Evolutionary conservation across 768 basidiomycete genomes (phyloP), one percentile per base, ranked within the genome.

Genomic region (Mycena pura): DNA sequence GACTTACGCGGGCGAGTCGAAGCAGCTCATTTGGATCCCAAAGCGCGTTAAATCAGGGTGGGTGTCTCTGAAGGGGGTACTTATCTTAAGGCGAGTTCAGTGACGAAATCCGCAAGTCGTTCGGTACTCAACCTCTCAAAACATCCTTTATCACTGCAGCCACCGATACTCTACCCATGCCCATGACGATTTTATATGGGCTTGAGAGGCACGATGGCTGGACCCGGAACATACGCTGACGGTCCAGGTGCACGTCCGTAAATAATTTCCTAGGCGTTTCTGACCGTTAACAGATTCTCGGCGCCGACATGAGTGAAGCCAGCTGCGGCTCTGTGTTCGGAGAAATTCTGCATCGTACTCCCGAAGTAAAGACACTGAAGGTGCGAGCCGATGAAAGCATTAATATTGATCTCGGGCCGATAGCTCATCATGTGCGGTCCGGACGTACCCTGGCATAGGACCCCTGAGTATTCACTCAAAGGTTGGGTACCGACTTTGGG

Each of bases 301-400:
- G 46, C 29, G 46, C 31, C 46, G n/a, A 48, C 34, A 36, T 55
- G 4, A 55, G 21, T 10, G 69, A 70, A 52, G 21, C 67, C 19
- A 45, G 24, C 25, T 41, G 22, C 32, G 51, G 22, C 11, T 36
- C 29, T 21, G 34, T 48, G 17, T 48, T 48, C 19, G 46, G 34
- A 32, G 46, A 48, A 48, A 48, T 48, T 48, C 29, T 48, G 46
- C 46, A 48, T 48, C 46, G 46, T 31, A 10, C n/a, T n/a, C 46
- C 46, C n/a, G 46, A 48, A 48, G 28, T 48, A 19, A 48, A 48
- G n/a, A 48, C 46, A 48, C 46, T 31, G 15, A 31, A 48, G 28
- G 46, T 48, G 46, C 46, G 46, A 48, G 29, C 29, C 14, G 29
- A 32, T 48, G 32, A 14, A 48, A 31, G 14, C 46, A 48, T 48